Percentiles rank a stretch among this genome's conserved stretches.
These are phyloP conservation scores for Chlamydomonas applanata DNA, from an alignment of 139 green algal genomes.

Conservation along the genomic window DNA sequence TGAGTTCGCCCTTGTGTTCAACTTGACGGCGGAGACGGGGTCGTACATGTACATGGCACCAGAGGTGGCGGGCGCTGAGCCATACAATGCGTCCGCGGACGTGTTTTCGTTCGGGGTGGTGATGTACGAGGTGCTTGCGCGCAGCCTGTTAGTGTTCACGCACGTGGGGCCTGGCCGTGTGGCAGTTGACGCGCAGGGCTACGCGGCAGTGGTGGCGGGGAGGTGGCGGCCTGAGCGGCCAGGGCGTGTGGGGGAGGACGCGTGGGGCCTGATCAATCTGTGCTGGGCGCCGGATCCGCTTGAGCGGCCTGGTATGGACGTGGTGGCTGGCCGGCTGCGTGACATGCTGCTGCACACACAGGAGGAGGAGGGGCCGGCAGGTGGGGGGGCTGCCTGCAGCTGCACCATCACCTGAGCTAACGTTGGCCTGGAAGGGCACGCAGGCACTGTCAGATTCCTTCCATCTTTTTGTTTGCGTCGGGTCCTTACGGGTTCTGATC, in stretches of 20 bases:
- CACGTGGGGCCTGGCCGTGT: slow-evolving; percentile 4
- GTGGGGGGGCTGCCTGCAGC: no score
- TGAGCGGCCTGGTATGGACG: slow-evolving; percentile 23
- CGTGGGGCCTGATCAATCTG: slow-evolving; percentile 28
- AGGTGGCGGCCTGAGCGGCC: slow-evolving; percentile 35
- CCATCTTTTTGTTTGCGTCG: no score
- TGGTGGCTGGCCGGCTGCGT: slow-evolving; percentile 18
- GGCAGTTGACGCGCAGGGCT: slow-evolving; percentile 16
- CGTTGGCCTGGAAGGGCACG: no score
- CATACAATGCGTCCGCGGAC: slow-evolving; percentile 70
- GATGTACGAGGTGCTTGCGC: slow-evolving; percentile 32
- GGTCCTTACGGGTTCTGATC: no score
- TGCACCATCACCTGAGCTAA: no score
- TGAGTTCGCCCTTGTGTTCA: slow-evolving; percentile 21
- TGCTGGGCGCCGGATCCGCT: slow-evolving; percentile 32
- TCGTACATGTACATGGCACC: slow-evolving; percentile 45
- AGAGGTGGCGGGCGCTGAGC: slow-evolving; percentile 48
- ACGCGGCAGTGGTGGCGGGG: slow-evolving; percentile 19
- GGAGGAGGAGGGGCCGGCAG: no score
- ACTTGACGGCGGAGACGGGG: slow-evolving; percentile 20
- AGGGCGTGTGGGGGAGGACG: slow-evolving; percentile 8
- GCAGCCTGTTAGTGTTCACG: slow-evolving; percentile 25
- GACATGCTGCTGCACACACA: no score
- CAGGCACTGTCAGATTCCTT: no score
- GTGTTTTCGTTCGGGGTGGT: slow-evolving; percentile 76